Conservation (phyloP, 2,329 filamentous ascomycete genomes). For the Alternaria conjuncta region DNA sequence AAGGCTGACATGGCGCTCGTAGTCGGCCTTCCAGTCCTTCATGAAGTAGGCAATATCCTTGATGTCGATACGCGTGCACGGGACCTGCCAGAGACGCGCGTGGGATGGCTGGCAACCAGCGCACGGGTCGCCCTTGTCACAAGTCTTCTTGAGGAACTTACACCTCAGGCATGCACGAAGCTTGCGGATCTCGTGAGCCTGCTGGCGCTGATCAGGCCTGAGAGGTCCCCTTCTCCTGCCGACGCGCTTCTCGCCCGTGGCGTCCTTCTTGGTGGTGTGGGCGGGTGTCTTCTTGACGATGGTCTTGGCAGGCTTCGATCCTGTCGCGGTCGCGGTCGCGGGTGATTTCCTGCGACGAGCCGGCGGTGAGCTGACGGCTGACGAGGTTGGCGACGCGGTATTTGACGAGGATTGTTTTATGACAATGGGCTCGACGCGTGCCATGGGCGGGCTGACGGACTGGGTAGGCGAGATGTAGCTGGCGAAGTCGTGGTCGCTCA, state of each 20-base stretch:
- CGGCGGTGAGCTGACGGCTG: slow-evolving; percentile 61
- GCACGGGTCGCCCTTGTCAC: slow-evolving; percentile 96
- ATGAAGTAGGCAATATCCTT: slow-evolving; percentile 98
- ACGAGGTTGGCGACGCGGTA: slow-evolving; percentile 65
- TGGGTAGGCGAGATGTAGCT: slow-evolving; percentile 52
- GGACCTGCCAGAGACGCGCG: slow-evolving; percentile 94
- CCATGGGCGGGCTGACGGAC: slow-evolving; percentile 70
- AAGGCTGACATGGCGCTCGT: slow-evolving; percentile 84
- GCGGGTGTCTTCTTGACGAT: slow-evolving; percentile 78
- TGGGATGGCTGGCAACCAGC: slow-evolving; percentile 95
- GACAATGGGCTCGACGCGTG: slow-evolving; percentile 71
- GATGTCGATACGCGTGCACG: slow-evolving; percentile 97
- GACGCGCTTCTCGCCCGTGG: slow-evolving; percentile 83
- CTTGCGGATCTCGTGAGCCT: slow-evolving; percentile 96
- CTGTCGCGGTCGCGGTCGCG: slow-evolving; percentile 69
- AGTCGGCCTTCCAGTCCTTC: slow-evolving; percentile 99
- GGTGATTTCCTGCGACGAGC: slow-evolving; percentile 76
- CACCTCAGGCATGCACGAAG: slow-evolving; percentile 90
- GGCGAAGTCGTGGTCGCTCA: slow-evolving; percentile 39
- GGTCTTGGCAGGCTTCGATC: slow-evolving; percentile 78
- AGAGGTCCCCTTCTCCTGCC: slow-evolving; percentile 89
- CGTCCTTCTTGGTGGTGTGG: slow-evolving; percentile 76
- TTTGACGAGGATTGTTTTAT: slow-evolving; percentile 70
- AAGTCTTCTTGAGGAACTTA: slow-evolving; percentile 99
- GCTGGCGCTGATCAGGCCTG: slow-evolving; percentile 90